Percentiles rank a stretch among this genome's conserved stretches.
phyloP scores from a whole-genome alignment of 2,329 filamentous ascomycete species.

The Colletotrichum sp. region DNA sequence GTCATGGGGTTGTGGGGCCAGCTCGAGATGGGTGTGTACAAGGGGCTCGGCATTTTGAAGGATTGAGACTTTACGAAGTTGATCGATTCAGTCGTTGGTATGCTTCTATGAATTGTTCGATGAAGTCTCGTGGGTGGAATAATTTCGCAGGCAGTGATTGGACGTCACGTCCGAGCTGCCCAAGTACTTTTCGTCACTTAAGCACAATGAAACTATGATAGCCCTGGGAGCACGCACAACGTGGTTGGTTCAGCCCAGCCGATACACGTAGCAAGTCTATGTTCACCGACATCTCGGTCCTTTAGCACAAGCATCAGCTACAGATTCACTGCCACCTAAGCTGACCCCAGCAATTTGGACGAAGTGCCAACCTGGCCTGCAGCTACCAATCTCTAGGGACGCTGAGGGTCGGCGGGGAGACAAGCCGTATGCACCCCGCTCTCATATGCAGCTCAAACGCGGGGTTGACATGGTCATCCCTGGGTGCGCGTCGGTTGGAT shows the following conservation, averaged over 20 bases:
- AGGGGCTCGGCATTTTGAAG: constrained; percentile 1
- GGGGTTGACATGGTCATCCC: neutral
- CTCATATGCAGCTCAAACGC: neutral
- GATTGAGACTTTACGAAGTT: neutral
- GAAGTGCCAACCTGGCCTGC: neutral
- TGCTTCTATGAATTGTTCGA: neutral
- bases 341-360: neutral
- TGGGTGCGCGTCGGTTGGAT: neutral
- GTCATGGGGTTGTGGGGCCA: constrained; percentile 44
- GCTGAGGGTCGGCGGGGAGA: constrained; percentile 1
- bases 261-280: neutral
- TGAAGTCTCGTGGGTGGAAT: neutral
- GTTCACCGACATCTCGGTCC: neutral
- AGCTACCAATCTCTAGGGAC: neutral
- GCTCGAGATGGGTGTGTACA: constrained; percentile 44
- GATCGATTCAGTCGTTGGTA: neutral
- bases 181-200: neutral
- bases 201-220: neutral
- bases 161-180: neutral
- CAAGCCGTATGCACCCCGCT: neutral
- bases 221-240: neutral
- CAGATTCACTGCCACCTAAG: neutral
- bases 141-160: neutral
- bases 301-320: neutral
- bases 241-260: neutral